These are phyloP conservation scores for Carpinus viminea DNA, from an alignment of 306 rosid species.

Conservation along the genomic window DNA sequence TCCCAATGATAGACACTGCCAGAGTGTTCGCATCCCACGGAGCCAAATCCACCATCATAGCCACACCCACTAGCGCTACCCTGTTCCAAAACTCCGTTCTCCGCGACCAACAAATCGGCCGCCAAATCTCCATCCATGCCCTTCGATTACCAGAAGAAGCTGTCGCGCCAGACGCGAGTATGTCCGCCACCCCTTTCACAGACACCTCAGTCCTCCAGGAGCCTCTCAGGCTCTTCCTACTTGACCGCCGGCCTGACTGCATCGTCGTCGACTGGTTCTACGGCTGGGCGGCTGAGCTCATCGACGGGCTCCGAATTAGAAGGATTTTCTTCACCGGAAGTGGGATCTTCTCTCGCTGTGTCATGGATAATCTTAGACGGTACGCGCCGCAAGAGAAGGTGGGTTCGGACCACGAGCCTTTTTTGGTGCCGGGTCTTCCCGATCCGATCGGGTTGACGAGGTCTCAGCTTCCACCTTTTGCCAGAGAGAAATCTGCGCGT, in stretches of 20 bases:
- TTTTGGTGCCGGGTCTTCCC: constrained; percentile 48
- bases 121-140: constrained; percentile 31
- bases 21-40: constrained; percentile 59
- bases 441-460: constrained; percentile 41
- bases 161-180: constrained; percentile 35
- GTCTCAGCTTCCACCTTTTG: constrained; percentile 49
- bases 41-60: constrained; percentile 50
- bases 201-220: constrained; percentile 48
- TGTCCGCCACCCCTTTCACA: constrained; percentile 35
- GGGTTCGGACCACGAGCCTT: constrained; percentile 46
- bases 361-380: constrained; percentile 21
- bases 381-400: constrained; percentile 32
- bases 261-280: constrained; percentile 58
- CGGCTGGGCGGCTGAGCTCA: constrained; percentile 52
- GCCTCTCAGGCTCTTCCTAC: constrained; percentile 44
- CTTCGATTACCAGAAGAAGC: constrained; percentile 24
- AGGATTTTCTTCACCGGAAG: constrained; percentile 48
- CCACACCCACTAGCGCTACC: constrained; percentile 40
- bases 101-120: constrained; percentile 45
- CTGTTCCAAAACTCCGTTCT: constrained; percentile 43
- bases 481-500: constrained; percentile 21
- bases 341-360: constrained; percentile 58
- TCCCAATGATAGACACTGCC: constrained; percentile 74
- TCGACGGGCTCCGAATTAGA: constrained; percentile 31
- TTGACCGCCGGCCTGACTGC: constrained; percentile 40